Evolutionary conservation across 768 basidiomycete species (phyloP), one percentile per base, ranked within the genome.

Genomic region (Albatrellus ellisii): DNA sequence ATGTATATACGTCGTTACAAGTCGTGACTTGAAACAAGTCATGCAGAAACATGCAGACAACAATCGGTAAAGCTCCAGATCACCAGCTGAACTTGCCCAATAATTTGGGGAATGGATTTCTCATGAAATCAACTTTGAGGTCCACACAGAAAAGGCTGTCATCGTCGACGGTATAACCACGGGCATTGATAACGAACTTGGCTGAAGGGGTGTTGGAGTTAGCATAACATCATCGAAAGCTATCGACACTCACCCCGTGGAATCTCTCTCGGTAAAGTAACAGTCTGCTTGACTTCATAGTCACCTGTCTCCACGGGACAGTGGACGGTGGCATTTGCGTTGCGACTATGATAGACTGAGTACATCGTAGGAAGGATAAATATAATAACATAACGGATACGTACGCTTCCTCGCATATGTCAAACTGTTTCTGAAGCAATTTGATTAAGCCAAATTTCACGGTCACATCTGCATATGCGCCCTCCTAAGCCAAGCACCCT

Each of bases 371-470:
- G 20, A 38, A 25, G n/a, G 34, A 12, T 31, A n/a, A 12, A 38
- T 12, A 10, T 29, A 28, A 35, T n/a, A 33, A 25, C 11, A 33
- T 4, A 10, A 15, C 9, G 15, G 20, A 37, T 15, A 75, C 91
- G 54, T 67, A 95, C 87, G 91, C 90, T 62, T 97, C 92, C 46
- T 92, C 70, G 57, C 94, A 98, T 25, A 97, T 62, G 50, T 97
- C 88, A 51, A 97, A 94, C 14, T 50, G 55, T 65, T 87, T 95
- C 34, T 67, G 60, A 25, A 98, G 63, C n/a, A 98, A 58, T 65
- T 88, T 95, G 56, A 99, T 74, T 22, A 88, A 63, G 20, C 95
- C 95, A n/a, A 98, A 68, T 60, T 97, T 98, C 43, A 99, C 94
- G 1, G 63, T 62, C 4, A 99, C 90, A 50, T 92, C 78, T 6